These are phyloP conservation scores for Ophiosphaerella korrae DNA, from an alignment of 2,329 filamentous ascomycete genomes.

Conservation along the genomic window DNA sequence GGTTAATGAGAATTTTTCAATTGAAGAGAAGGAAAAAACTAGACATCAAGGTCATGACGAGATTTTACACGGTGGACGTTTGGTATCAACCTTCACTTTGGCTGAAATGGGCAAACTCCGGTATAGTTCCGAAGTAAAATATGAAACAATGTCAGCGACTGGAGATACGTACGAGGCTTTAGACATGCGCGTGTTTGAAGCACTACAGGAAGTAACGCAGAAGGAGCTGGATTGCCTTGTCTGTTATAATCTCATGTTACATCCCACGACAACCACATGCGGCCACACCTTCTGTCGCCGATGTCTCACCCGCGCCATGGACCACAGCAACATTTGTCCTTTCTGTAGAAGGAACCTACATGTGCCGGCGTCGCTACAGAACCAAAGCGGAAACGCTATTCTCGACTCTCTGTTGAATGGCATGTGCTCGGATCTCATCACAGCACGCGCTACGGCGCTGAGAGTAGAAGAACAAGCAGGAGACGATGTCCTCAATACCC, in stretches of 20 bases:
- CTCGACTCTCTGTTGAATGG: conserved; percentile 67
- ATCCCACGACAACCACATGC: conserved; percentile 82
- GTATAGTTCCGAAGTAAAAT: conserved; percentile 62
- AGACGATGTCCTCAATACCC: conserved; percentile 62
- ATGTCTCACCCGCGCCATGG: conserved; percentile 76
- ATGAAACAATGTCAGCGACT: conserved; percentile 46
- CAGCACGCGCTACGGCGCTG: conserved; percentile 61
- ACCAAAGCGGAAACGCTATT: conserved; percentile 64
- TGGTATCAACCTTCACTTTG: conserved; percentile 70
- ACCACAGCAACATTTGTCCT: conserved; percentile 79
- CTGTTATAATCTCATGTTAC: conserved; percentile 80
- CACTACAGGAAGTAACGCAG: conserved; percentile 65
- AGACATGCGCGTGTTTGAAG: conserved; percentile 60
- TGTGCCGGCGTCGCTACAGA: conserved; percentile 56
- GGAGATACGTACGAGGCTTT: conserved; percentile 47
- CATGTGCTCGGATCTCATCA: conserved; percentile 71
- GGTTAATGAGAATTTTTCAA: conserved; percentile 40
- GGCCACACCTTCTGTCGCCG: conserved; percentile 88
- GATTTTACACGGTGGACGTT: conserved; percentile 60
- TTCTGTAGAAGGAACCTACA: conserved; percentile 73
- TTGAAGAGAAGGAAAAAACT: conserved; percentile 44
- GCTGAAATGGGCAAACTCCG: conserved; percentile 65
- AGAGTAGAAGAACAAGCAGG: conserved; percentile 63
- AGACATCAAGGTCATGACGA: conserved; percentile 39
- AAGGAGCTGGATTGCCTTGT: conserved; percentile 85